phyloP scores from a whole-genome alignment of 2,329 filamentous ascomycete genomes.

The Venturia aucupariae region DNA sequence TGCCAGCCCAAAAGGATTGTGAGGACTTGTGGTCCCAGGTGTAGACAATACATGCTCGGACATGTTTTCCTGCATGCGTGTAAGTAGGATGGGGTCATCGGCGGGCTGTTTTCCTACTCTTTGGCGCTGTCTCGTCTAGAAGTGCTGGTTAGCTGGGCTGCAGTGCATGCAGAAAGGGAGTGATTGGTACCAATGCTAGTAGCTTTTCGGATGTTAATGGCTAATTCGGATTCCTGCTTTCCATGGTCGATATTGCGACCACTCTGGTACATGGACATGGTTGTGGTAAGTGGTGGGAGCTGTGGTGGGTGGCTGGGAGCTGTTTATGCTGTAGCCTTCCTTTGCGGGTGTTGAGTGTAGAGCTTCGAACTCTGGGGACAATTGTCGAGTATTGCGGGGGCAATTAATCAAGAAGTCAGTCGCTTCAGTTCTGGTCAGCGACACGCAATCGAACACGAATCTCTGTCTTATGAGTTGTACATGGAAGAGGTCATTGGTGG shows the following conservation, averaged over 20 bases:
- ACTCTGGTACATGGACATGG: slow-evolving; percentile 6
- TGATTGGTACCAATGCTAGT: slow-evolving; percentile 47
- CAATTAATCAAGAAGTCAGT: background rate
- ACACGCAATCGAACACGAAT: slow-evolving; percentile 8
- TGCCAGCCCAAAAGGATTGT: slow-evolving; percentile 89
- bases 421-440: background rate
- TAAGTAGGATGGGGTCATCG: slow-evolving; percentile 23
- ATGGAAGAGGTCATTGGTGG: background rate
- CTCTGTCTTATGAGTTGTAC: slow-evolving; percentile 2
- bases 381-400: background rate
- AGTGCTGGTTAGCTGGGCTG: slow-evolving; percentile 18
- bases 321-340: slow-evolving; percentile 4
- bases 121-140: slow-evolving; percentile 55
- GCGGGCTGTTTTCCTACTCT: slow-evolving; percentile 38
- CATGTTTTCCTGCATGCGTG: slow-evolving; percentile 64
- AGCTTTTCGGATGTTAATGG: slow-evolving; percentile 59
- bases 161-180: slow-evolving; percentile 16
- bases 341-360: background rate
- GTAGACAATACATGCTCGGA: slow-evolving; percentile 94
- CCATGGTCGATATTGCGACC: background rate
- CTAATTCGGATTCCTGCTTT: slow-evolving; percentile 54
- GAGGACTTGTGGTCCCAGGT: slow-evolving; percentile 99
- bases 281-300: background rate
- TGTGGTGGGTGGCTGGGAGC: background rate
- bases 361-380: background rate